Base-by-base conservation (phyloP, 163 green algal genomes). In the Smithsoniella earleae region DNA sequence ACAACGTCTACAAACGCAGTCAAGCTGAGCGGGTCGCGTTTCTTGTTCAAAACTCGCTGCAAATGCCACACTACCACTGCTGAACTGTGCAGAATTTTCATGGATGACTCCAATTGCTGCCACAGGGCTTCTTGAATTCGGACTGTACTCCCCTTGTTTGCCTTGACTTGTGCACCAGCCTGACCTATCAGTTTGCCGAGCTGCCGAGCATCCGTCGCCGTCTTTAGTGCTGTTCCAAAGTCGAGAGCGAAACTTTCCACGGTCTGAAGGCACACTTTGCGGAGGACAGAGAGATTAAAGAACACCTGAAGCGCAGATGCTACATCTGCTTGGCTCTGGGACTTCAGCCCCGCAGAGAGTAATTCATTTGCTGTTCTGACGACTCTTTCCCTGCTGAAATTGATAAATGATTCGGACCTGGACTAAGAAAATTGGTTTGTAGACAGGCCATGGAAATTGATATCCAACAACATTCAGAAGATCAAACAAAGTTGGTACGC, bases 1-100 rank as follows among this genome's bases (percentile, higher is more conserved):
- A 88, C 74, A 31, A 87, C 85, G 62, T 96, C 87, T 37, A 95
- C 77, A 77, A 98, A 96, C n/a, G 87, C 80, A 22, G 86, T 83
- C 62, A 97, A 90, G 0, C 80, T 86, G 0, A 97, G 84, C 0
- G 93, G 92, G 80, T 98, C 92, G 4, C 86, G 84, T 77, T 97
- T 97, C 85, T 97, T 97, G 30, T 81, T 80, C 55, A 96, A 77
- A 66, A 97, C 92, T 0, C 91, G 80, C 82, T 97, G 90, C 76
- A 96, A 75, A 82, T 97, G 90, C 91, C 90, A 98, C 62, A 93
- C 82, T 2, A 84, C 80, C 34, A 91, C 74, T 10, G 75, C 78
- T 2, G 76, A 73, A 3, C 27, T 30, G 36, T 85, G 76, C 64
- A 95, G 54, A 46, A 65, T 20, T 20, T 95, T 86, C 20, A 85